Base-by-base conservation (phyloP, 257 asterid species). In the Solanum gracilifrons region DNA sequence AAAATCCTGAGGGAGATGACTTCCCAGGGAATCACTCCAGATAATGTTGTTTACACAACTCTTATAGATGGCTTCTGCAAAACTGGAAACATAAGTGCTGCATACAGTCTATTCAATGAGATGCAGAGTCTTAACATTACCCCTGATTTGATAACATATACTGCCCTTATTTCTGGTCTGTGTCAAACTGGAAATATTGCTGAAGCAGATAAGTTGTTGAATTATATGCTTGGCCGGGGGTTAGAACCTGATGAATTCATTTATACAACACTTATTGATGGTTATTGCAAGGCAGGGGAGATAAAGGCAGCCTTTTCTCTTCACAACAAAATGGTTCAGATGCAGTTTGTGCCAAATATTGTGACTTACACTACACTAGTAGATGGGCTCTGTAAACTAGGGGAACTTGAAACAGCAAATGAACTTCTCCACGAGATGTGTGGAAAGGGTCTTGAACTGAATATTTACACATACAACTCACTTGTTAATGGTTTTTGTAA, bases 361-460 rank as follows among this genome's bases (percentile, higher is more conserved):
- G 96, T 97, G 92, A 96, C 99, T 1, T 97, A 96, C 90, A 96
- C 99, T 88, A 92, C 97, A 23, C 88, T 96, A 90, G 99, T 94
- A 89, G 99, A 97, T 84, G 99, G 99, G 90, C 98, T 96, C 23
- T 95, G 98, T 87, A 97, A 97, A 95, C 91, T 91, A 32, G 98
- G 99, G 79, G 98, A 95, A 85, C 87, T 96, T 75, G 98, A 91
- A 87, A 91, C 93, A 51, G 98, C 99, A 62, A 95, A 91, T 41
- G 98, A 95, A 88, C 99, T 96, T 86, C 95, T 97, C 89, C 95
- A 85, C 13, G 96, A 92, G 88, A 95, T 97, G 93, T 88, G 93
- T 83, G 92, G 89, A 43, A 95, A 91, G 89, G 99, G 99, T 12
- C 95, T 94, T 64, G 91, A 93, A 88, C 93, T 92, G 83, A 97